Conservation (phyloP, 306 rosid species). For the Cucurbita maxima region DNA sequence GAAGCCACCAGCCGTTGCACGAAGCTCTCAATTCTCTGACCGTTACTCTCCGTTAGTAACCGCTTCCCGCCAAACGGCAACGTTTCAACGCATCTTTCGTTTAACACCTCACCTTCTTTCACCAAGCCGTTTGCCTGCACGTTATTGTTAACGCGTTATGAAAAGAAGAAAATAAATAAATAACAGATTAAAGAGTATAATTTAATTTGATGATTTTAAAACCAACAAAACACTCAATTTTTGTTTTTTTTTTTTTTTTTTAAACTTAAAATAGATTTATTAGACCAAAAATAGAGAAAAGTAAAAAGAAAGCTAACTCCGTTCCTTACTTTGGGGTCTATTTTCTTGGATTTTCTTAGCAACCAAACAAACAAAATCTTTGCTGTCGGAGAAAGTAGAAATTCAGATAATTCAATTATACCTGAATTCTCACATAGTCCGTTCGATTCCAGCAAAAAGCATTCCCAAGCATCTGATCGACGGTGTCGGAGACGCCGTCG, state of each 20-base stretch:
- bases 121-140: conserved; percentile 58
- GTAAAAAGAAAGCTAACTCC: not conserved
- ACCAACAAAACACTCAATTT: no score
- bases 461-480: conserved; percentile 90
- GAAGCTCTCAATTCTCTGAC: conserved; percentile 62
- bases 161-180: not conserved
- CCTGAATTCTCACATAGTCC: conserved; percentile 91
- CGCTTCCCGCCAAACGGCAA: conserved; percentile 98
- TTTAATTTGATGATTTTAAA: no score
- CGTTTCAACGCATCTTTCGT: conserved; percentile 67
- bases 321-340: not conserved
- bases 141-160: not conserved
- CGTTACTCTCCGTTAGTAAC: conserved; percentile 89
- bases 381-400: not conserved
- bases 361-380: conserved; percentile 21
- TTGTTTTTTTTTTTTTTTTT: no score
- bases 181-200: not conserved
- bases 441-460: conserved; percentile 88
- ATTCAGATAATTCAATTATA: conserved; percentile 4
- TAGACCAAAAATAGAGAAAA: no score
- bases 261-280: no score
- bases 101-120: conserved; percentile 30
- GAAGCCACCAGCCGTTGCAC: conserved; percentile 60
- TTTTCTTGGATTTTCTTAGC: conserved; percentile 12
- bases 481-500: conserved; percentile 82